Evolutionary conservation across 495 filamentous ascomycete genomes (phyloP), one percentile per base, ranked within the genome.

Genomic region (Penicillium ochrochloron): DNA sequence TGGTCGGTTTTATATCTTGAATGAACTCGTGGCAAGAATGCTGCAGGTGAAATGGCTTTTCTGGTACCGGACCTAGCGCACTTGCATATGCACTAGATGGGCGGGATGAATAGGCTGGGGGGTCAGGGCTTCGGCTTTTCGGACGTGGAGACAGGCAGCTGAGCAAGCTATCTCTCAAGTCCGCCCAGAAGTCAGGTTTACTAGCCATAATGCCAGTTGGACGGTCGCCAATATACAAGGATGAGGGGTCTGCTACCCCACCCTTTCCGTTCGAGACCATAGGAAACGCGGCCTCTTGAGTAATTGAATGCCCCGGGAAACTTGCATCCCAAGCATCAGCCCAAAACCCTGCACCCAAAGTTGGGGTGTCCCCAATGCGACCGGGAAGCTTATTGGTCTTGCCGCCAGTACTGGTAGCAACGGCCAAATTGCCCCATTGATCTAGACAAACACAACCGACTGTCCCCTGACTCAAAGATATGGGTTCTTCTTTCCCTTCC

Each of bases 341-440:
- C 92, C 92, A 96, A 70, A 93, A 96, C 10, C 93, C 93, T 2
- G 93, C 91, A 4, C 94, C 93, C 15, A 93, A 79, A 0, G 90
- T 90, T 1, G 93, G 93, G 5, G 93, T 97, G 74, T 97, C 94
- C 0, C 94, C 94, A 63, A 97, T 90, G 14, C 92, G 79, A 1
- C 92, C 92, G 0, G 90, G 89, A 31, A 93, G 71, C 78, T 97
- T 97, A 68, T 97, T 97, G 21, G 93, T 97, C 73, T 96, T 63
- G 0, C 93, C 93, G 1, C 93, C 93, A 0, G 93, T 97, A 64
- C 89, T 93, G 0, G 93, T 97, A 8, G 93, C 94, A 51, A 85
- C 86, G 58, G 90, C 92, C 15, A 95, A 65, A 14, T 88, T 86
- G 2, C 93, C 93, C 41, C 87, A 79, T 58, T 73, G 77, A 73